Evolutionary conservation across 352 stramenopile species (phyloP), one percentile per base, ranked within the genome.

Genomic region (Globisporangium paddicum): DNA sequence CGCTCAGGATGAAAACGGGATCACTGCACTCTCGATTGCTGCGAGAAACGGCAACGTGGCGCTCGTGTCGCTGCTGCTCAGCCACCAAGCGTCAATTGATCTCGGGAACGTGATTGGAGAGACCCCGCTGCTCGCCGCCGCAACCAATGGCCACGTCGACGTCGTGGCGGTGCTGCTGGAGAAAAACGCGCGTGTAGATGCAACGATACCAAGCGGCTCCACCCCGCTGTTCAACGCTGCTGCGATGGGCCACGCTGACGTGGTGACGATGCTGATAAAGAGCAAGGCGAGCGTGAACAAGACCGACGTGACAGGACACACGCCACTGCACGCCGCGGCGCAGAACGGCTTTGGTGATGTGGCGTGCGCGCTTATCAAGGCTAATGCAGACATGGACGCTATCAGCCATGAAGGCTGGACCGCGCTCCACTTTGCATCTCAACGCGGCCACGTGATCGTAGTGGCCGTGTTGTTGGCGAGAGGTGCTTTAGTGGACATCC

Each of bases 291-390:
- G n/a, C 19, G 42, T 48, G 18, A 21, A 48, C 9, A 21, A 6
- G 19, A 5, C 3, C 21, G 19, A 48, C 21, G n/a, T 3, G 18
- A 30, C 9, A 11, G 8, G 42, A n/a, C 14, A 9, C 7, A 14
- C 42, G 9, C 42, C 42, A 7, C 42, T n/a, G 5, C 8, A 48
- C 6, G 19, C 30, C 19, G 42, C 42, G 8, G 10, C 42, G 13
- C 9, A 48, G 42, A 48, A 46, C 18, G 42, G 42, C 19, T 28
- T 28, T 10, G 19, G 5, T 11, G 41, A 47, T 19, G 19, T 47
- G 41, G 41, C 9, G 19, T 62, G 59, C 30, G 52, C 47, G 4
- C 48, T 70, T n/a, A 32, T 62, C 7, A 55, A 67, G n/a, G 34
- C 35, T 8, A 21, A 6, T 38, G 34, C 34, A 14, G 14, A 28